Base-by-base conservation (phyloP, 805 yeast genomes). In the Ogataea trehalophila region DNA sequence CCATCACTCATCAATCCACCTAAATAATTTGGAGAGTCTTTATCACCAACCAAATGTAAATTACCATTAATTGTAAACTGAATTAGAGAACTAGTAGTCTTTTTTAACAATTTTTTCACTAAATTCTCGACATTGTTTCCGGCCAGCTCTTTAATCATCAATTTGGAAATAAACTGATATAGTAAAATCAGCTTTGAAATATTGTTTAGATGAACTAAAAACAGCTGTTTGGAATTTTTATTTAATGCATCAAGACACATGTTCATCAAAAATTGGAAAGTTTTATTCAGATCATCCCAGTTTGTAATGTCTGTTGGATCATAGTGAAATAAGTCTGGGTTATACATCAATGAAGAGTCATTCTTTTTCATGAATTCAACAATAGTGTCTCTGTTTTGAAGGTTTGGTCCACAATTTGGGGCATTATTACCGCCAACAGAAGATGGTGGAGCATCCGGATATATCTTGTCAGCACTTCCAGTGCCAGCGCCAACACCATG, bases 1-100 rank as follows among this genome's bases (percentile, higher is more conserved):
- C 44, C 43, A 18, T 47, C 46, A 18, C 45, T 37, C 42, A 44
- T 42, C 37, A 59, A 45, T 5, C 55, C 54, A 5, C 62, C 64
- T 26, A 59, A 43, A 43, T 51, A 59, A 38, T 59, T 53, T 5
- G 58, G 60, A 6, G 60, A 45, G 36, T 50, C 51, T 22, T 49
- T 47, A 41, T 51, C 48, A 16, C 72, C 68, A 41, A 71, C 69
- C 45, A 85, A 68, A 60, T 79, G 85, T n/a, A 85, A 60, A 42
- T 76, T 71, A 8, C 87, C 85, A 58, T 81, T 81, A 47, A 84
- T 77, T 48, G 81, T 80, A 47, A 86, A 73, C 49, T 80, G 85
- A 2, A 87, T 76, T 48, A 81, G 73, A 1, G 83, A 70, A 8
- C 73, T 66, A 0, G 81, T 75, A 15, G 84, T 68, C 49, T 75